Evolutionary conservation across 768 basidiomycete species (phyloP).

Genomic region (Rhizopogon vinicolor): DNA sequence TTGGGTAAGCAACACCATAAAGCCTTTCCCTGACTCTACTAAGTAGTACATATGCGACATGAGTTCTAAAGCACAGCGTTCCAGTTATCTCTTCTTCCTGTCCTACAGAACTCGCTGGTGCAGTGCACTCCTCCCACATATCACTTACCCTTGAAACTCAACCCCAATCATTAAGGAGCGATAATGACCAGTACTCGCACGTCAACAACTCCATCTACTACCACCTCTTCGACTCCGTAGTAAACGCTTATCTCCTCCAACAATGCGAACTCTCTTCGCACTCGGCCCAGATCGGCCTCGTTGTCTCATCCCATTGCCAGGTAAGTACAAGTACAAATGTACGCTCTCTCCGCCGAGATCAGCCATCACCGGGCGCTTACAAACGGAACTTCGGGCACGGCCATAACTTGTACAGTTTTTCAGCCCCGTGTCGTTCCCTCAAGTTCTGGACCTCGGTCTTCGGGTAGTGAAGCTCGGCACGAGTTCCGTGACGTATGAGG

Average conservation of each 20-base stretch:
- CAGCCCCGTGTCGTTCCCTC: conserved; percentile 68
- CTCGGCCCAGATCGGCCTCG: conserved; percentile 63
- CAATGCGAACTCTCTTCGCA: conserved; percentile 52
- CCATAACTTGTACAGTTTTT: conserved; percentile 47
- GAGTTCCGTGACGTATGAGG: conserved; percentile 77
- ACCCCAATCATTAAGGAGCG: conserved; percentile 50
- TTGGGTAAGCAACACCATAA: too few relatives aligned
- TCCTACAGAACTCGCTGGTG: conserved; percentile 70
- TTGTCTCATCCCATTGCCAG: conserved; percentile 73
- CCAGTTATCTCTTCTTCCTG: conserved; percentile 58
- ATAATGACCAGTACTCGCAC: conserved; percentile 84
- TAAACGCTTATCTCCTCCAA: conserved; percentile 75
- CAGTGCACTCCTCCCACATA: conserved; percentile 3
- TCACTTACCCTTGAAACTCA: not conserved
- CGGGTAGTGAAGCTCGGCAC: conserved; percentile 63
- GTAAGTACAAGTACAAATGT: conserved; percentile 23
- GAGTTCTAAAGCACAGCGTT: conserved; percentile 18
- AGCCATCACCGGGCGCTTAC: not conserved
- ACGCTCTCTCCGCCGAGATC: not conserved
- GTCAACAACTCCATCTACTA: conserved; percentile 81
- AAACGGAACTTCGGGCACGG: not conserved
- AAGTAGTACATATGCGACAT: not conserved
- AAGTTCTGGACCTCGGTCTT: conserved; percentile 65
- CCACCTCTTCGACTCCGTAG: conserved; percentile 75
- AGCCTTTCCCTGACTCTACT: too few relatives aligned